Conservation (phyloP, 2,329 filamentous ascomycete species). For the Colletotrichum coccodes region DNA sequence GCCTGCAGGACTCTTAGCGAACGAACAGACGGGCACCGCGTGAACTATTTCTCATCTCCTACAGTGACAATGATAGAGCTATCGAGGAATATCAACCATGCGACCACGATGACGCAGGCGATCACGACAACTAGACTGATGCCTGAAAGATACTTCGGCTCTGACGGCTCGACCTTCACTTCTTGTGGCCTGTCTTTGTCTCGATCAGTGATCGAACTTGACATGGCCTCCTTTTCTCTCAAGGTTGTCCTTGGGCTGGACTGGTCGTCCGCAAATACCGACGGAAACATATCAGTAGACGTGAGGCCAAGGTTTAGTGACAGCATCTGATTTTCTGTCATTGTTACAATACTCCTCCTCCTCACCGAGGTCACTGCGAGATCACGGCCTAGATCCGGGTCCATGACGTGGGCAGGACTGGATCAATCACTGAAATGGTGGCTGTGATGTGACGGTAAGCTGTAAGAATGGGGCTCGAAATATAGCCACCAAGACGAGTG, state of each 20-base stretch:
- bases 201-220: neutral
- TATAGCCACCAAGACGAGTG: neutral
- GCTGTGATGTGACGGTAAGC: neutral
- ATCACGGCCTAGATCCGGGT: neutral
- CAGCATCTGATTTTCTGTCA: conserved; percentile 6
- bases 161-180: neutral
- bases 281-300: conserved; percentile 22
- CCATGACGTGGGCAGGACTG: neutral
- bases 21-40: too few species aligned
- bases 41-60: neutral
- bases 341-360: conserved; percentile 7
- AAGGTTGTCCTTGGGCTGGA: neutral
- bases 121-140: conserved; percentile 37
- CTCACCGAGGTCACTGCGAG: neutral
- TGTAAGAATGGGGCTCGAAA: neutral
- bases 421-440: neutral
- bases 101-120: conserved; percentile 32
- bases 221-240: neutral
- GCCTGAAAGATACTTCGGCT: conserved; percentile 2
- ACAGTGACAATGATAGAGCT: conserved; percentile 52
- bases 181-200: neutral
- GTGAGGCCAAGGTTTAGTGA: conserved; percentile 1
- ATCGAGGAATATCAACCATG: conserved; percentile 38
- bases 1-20: conserved; percentile 36
- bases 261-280: neutral